Conservation (phyloP, 257 asterid genomes). For the Knoxia roxburghii region DNA sequence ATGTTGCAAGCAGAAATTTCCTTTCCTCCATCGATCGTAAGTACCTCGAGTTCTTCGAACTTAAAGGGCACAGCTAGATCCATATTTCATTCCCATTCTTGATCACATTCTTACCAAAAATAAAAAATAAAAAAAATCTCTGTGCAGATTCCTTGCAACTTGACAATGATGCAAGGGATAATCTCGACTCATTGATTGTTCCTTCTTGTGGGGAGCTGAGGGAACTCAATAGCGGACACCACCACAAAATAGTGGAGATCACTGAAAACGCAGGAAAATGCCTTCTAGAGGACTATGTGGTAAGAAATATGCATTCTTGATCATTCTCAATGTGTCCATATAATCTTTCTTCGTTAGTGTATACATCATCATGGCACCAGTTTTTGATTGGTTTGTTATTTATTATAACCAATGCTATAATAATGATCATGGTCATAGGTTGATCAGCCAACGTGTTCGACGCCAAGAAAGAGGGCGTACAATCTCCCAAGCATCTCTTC, state of each 20-base stretch:
- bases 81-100: neutral
- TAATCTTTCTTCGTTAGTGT: no score
- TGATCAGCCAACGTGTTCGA: constrained; percentile 85
- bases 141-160: constrained; percentile 82
- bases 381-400: neutral
- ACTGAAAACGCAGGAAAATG: constrained; percentile 86
- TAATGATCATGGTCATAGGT: constrained; percentile 33
- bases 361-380: no score
- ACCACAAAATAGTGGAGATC: constrained; percentile 71
- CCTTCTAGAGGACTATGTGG: constrained; percentile 77
- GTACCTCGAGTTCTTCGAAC: constrained; percentile 19
- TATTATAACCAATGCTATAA: neutral
- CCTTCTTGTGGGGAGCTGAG: constrained; percentile 84
- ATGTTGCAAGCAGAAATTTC: constrained; percentile 70
- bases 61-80: neutral
- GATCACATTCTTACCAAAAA: neutral
- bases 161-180: constrained; percentile 75
- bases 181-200: constrained; percentile 70
- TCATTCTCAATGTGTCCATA: no score
- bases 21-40: constrained; percentile 83
- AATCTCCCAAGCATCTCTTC: constrained; percentile 63
- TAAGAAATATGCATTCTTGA: constrained; percentile 20
- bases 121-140: constrained; percentile 5
- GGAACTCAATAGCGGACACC: constrained; percentile 70
- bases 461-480: constrained; percentile 63